Evolutionary conservation across 1,284 basidiomycete genomes (phyloP), one percentile per base, ranked within the genome.

Genomic region (Cryptococcus sp.): DNA sequence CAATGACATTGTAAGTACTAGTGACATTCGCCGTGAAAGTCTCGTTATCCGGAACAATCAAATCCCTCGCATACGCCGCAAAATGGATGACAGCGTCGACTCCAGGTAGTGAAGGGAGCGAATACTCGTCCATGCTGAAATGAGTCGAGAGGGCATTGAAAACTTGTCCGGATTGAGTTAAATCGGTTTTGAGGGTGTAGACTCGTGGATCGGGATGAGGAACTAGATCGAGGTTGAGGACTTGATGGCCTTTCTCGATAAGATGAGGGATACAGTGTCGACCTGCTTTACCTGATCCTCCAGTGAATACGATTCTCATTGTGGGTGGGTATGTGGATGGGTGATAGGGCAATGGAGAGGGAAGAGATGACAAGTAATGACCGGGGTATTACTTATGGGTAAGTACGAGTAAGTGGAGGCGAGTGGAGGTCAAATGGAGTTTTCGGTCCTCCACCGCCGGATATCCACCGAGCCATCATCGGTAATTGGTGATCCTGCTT

Each of bases 221-320:
- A 36, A 61, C 51, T 14, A 70, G 60, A 55, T 70, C 68, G 45
- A 70, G 64, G 49, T 70, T 70, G 55, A 70, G 60, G 18, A 70
- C 68, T 51, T 61, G 34, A 48, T 70, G 66, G 2, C 68, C 68
- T 45, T 67, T 53, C 2, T 46, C 49, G 45, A 68, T 59, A 10
- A 70, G 63, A 49, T 70, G 66, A 22, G 68, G 66, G 47, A 70
- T 68, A 49, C 50, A 57, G 54, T 70, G 66, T 45, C 57, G 56
- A 24, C 68, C 68, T n/a, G 68, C 68, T 57, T 68, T 70, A 43
- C 68, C 68, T 18, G 57, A 61, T 18, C 68, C 68, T 32, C 68
- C 68, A 19, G 68, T 70, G 49, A 70, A 66, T 10, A 68, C 63
- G 53, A 70, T 63, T 42, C 68, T 44, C 52, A 65, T 63, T 31